phyloP scores from a whole-genome alignment of 2,329 filamentous ascomycete genomes.

The Xylariales sp. region DNA sequence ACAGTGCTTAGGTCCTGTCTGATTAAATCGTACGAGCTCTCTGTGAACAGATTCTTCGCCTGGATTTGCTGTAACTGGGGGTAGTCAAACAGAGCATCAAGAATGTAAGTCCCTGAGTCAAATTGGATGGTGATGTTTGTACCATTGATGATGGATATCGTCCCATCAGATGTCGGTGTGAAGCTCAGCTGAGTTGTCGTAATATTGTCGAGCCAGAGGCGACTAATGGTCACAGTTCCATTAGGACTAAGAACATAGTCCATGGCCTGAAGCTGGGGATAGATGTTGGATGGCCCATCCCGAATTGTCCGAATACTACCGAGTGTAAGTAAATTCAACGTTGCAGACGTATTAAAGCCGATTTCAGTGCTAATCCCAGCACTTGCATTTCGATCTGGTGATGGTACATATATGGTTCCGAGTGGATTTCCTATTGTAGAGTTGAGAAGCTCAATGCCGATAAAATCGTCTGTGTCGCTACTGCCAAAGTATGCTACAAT shows the following conservation, averaged over 20 bases:
- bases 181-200: constrained; percentile 53
- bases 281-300: no score
- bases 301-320: constrained; percentile 60
- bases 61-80: constrained; percentile 54
- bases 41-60: constrained; percentile 42
- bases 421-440: background rate
- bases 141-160: constrained; percentile 30
- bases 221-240: constrained; percentile 39
- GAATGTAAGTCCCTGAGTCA: constrained; percentile 48
- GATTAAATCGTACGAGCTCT: constrained; percentile 30
- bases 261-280: no score
- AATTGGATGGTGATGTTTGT: constrained; percentile 37
- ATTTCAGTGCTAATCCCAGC: constrained; percentile 51
- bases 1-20: constrained; percentile 39
- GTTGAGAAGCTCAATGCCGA: constrained; percentile 42
- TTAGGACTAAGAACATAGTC: no score
- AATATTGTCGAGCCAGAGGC: constrained; percentile 58
- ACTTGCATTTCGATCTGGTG: no score
- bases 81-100: constrained; percentile 58
- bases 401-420: no score
- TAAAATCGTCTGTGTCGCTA: constrained; percentile 46
- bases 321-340: constrained; percentile 51
- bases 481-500: constrained; percentile 53
- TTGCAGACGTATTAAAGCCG: constrained; percentile 53
- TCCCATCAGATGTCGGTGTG: constrained; percentile 7